Percentiles rank a stretch among this genome's conserved stretches.
These are phyloP conservation scores for Baudoinia panamericana DNA, from an alignment of 495 filamentous ascomycete genomes.

Conservation along the genomic window DNA sequence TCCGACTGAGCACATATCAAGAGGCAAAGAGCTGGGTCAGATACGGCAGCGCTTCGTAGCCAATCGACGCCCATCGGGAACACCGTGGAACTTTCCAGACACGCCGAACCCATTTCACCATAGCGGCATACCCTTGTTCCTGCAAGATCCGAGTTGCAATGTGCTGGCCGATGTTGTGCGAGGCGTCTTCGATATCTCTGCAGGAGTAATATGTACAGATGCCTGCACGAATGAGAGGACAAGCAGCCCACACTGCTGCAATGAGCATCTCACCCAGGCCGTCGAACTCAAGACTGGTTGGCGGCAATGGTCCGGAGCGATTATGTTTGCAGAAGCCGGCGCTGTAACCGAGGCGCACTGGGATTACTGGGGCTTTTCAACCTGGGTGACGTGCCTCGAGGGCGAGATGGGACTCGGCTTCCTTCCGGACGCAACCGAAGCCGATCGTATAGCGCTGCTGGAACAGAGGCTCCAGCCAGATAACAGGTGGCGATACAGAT, in stretches of 20 bases:
- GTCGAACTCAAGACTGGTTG: background rate
- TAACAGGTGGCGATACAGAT: background rate
- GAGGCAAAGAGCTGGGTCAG: background rate
- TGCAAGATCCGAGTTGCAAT: background rate
- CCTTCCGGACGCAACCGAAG: background rate
- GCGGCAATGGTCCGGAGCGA: slow-evolving; percentile 1
- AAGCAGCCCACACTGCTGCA: background rate
- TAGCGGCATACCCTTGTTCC: background rate
- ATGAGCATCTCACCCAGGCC: background rate
- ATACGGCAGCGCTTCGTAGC: background rate
- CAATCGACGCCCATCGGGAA: background rate
- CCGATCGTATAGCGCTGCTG: background rate
- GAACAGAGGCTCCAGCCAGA: background rate
- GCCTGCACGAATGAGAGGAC: background rate
- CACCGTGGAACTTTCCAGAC: slow-evolving; percentile 1
- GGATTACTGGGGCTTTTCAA: background rate
- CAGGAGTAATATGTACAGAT: background rate
- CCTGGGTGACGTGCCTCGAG: background rate
- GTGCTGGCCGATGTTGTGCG: background rate
- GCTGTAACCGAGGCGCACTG: background rate
- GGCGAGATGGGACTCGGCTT: slow-evolving; percentile 2
- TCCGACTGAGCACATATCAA: background rate
- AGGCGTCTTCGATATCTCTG: background rate
- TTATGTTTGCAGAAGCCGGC: slow-evolving; percentile 4
- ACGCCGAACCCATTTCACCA: background rate